phyloP scores from a whole-genome alignment of 2,329 filamentous ascomycete species.

The Cladosporium sp. region DNA sequence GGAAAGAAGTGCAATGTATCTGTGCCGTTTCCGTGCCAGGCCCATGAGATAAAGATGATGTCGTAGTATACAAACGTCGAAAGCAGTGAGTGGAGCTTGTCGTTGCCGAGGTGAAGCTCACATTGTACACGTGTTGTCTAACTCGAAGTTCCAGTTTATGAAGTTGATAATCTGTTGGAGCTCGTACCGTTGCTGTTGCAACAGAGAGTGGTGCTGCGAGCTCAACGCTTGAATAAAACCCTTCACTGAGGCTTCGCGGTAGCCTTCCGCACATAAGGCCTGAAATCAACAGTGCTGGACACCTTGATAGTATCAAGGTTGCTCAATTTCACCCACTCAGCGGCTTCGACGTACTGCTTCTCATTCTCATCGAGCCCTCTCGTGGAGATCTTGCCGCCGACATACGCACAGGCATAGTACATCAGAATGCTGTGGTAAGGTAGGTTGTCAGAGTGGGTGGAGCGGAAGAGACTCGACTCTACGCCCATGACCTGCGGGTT shows the following conservation, averaged over 20 bases:
- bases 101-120: neutral
- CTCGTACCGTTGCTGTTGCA: neutral
- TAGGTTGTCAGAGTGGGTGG: conserved; percentile 2
- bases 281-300: conserved; percentile 18
- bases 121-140: neutral
- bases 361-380: conserved; percentile 4
- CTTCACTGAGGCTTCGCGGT: neutral
- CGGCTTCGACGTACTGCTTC: conserved; percentile 10
- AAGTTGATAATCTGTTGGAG: neutral
- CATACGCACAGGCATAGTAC: conserved; percentile 18
- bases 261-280: neutral
- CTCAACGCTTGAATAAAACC: neutral
- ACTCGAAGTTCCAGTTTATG: neutral
- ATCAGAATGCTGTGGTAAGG: conserved; percentile 19
- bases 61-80: neutral
- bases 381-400: conserved; percentile 10
- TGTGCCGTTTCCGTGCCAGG: neutral
- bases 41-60: neutral
- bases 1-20: neutral
- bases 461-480: conserved; percentile 19
- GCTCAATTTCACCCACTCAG: conserved; percentile 17
- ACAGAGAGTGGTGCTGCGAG: neutral
- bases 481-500: conserved; percentile 5
- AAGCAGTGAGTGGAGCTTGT: neutral
- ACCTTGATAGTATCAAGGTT: conserved; percentile 15